Evolutionary conservation across 2,329 filamentous ascomycete genomes (phyloP), one percentile per base, ranked within the genome.

Genomic region (Chrysosporium queenslandicum): DNA sequence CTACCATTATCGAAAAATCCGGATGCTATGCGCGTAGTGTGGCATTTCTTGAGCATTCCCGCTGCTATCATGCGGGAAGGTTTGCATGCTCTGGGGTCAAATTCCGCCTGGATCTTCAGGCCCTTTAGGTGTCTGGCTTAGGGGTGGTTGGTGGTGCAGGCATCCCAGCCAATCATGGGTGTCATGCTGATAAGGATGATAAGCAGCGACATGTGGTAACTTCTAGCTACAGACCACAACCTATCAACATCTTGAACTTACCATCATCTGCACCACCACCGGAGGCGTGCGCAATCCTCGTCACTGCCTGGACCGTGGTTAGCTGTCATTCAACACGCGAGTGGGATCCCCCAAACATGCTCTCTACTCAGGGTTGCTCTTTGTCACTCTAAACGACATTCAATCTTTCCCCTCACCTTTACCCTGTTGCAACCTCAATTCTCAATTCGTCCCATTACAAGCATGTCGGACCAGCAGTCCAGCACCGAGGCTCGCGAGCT

Each of bases 401-500:
- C n/a, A n/a, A n/a, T 36, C 16, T 23, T 23, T 23, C 18, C 11
- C 37, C 30, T 11, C 25, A 14, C 14, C 32, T 25, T 16, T 39
- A 12, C n/a, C 1, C 23, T 29, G 27, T 29, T 9, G 9, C 27
- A 21, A 23, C 18, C 39, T 32, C 25, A 7, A 29, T 29, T 18
- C 30, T n/a, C 30, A 20, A 12, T 30, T 27, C 21, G 16, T 9
- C 14, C 21, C 36, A 20, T 41, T 41, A 5, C 36, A 25, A 56
- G n/a, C 16, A 56, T 56, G 54, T 11, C 63, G 53, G 62, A 61
- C 58, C 39, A 52, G 27, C 41, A 34, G 41, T 12, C 42, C 21
- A 70, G 62, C 62, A 56, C 62, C 52, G 69, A 71, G 55, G 68
- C 46, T 5, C 81, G 83, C 56, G 89, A 95, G 77, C 76, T 94